Base-by-base conservation (phyloP, 108 stramenopile species). In the Poteriospumella lacustris region DNA sequence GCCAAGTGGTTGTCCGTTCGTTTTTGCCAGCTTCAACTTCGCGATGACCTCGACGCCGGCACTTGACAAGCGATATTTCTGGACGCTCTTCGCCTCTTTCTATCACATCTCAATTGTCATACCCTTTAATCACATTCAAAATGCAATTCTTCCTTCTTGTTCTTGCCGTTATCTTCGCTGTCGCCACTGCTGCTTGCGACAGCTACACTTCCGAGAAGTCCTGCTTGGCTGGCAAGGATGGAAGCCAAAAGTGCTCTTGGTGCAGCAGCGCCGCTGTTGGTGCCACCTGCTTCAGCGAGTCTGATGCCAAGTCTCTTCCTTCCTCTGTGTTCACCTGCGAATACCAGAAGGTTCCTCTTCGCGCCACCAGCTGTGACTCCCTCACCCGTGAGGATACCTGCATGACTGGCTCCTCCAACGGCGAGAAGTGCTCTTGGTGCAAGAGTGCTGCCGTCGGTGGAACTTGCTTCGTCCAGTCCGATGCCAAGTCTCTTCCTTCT, bases 231-330 rank as follows among this genome's bases (percentile, higher is more conserved):
- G 64, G 64, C 19, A 19, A 31, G 40, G 64, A 31, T 9, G 19
- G 19, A 15, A 41, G 31, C 40, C 12, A 40, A 15, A 67, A 67
- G 64, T 67, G 64, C 64, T 67, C 64, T 67, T 67, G 64, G 64
- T 67, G 64, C 64, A 31, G 12, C 31, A 40, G 39, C 19, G 64
- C 39, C 15, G 64, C 64, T 67, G 64, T 67, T 67, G 64, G 64
- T 15, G 40, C 36, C 31, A 40, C 64, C 19, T 67, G 64, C 40
- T 67, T 67, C 64, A 12, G 12, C 19, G 64, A 67, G 19, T 40
- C 64, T 40, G 64, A 67, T 67, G 64, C 64, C 64, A 67, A 67
- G 40, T 15, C 15, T 67, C 31, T 67, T 12, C 64, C 64, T 67
- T 40, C 64, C 40, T 67, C 64, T 38, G 64, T 67, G 19, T 67